phyloP scores from a whole-genome alignment of 306 rosid species.

The Phaseolus lunatus region DNA sequence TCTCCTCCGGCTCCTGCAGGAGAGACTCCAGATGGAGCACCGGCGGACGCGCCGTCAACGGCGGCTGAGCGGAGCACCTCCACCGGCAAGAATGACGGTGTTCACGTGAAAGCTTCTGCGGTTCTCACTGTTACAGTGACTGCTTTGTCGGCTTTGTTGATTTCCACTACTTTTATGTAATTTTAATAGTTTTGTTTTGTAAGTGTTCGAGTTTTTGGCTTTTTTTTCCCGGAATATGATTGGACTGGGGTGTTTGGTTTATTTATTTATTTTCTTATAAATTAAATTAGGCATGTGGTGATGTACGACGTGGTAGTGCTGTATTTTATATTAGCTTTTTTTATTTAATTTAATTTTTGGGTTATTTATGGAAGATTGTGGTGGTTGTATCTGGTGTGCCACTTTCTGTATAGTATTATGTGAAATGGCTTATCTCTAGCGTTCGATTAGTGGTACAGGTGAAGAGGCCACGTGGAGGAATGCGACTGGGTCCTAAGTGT shows the following conservation, averaged over 20 bases:
- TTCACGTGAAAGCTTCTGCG: conserved; percentile 55
- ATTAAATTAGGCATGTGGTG: conserved; percentile 45
- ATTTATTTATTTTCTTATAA: conserved; percentile 38
- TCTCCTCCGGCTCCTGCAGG: conserved; percentile 83
- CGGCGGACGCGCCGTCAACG: conserved; percentile 61
- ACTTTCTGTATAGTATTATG: conserved; percentile 16
- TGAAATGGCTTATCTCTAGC: conserved; percentile 10
- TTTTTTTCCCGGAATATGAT: conserved; percentile 30
- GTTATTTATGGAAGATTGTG: conserved; percentile 10
- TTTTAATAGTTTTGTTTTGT: conserved; percentile 22
- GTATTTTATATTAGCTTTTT: neutral
- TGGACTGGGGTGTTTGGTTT: conserved; percentile 45
- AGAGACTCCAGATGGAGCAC: conserved; percentile 59
- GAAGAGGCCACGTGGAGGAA: conserved; percentile 52
- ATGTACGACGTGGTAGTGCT: conserved; percentile 18
- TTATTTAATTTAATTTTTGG: neutral
- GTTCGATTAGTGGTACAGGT: conserved; percentile 32
- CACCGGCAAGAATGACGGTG: conserved; percentile 41
- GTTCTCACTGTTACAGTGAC: conserved; percentile 46
- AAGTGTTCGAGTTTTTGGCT: conserved; percentile 16
- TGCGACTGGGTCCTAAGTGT: conserved; percentile 42
- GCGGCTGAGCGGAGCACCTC: conserved; percentile 60
- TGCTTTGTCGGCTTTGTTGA: conserved; percentile 48
- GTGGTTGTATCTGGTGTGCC: conserved; percentile 11
- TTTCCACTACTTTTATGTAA: conserved; percentile 53